Conservation (phyloP, 2,329 filamentous ascomycete genomes). For the Calonectria hongkongensis region DNA sequence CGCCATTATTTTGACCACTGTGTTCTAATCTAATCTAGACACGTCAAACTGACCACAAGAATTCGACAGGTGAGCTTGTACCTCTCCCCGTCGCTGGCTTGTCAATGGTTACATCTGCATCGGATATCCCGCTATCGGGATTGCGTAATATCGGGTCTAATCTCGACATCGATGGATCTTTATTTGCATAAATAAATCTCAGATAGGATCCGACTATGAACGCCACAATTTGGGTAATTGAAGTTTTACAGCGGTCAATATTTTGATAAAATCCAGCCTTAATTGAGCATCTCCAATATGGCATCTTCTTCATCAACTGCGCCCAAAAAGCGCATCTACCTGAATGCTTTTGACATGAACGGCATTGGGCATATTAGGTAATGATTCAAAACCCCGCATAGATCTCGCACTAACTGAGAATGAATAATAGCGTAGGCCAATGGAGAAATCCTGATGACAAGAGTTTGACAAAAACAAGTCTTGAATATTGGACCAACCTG, state of each 20-base stretch:
- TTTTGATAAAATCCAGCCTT: background rate
- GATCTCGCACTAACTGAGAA: background rate
- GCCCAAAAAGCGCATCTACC: slow-evolving; percentile 41
- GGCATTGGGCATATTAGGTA: slow-evolving; percentile 39
- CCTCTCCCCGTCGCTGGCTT: background rate
- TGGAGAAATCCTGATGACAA: slow-evolving; percentile 43
- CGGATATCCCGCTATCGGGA: slow-evolving; percentile 17
- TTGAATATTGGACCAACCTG: slow-evolving; percentile 78
- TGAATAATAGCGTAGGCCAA: slow-evolving; percentile 37
- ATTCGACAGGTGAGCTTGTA: too few relatives aligned
- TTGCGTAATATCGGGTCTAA: slow-evolving; percentile 7
- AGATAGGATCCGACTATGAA: background rate
- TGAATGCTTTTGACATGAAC: slow-evolving; percentile 42
- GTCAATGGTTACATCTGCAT: background rate
- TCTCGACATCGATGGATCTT: slow-evolving; percentile 8
- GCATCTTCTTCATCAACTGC: background rate
- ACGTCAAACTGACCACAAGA: too few relatives aligned
- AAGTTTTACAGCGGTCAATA: too few relatives aligned
- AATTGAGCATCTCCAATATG: background rate
- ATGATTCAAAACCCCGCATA: background rate
- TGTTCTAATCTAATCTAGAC: too few relatives aligned
- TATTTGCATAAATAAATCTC: too few relatives aligned
- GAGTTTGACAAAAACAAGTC: slow-evolving; percentile 45
- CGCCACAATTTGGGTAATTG: background rate
- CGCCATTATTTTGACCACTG: too few relatives aligned